Evolutionary conservation across 2,329 filamentous ascomycete genomes (phyloP), one percentile per base, ranked within the genome.

Genomic region (Lecanicillium sp.): DNA sequence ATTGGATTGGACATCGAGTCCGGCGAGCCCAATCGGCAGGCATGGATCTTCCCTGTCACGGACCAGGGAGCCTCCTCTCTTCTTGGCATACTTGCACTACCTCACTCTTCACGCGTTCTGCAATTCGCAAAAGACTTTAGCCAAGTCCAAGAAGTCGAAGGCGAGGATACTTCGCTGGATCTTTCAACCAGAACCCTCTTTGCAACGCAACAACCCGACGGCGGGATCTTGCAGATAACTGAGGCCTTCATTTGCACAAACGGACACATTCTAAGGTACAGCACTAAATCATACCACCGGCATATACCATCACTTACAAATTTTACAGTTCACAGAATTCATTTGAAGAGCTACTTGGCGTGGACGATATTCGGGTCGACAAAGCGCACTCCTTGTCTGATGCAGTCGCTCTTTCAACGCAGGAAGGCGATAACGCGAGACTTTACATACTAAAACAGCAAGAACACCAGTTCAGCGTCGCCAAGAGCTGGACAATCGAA

Each of bases 1-100:
- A 79, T 87, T 54, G 80, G 77, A 2, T 57, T 80, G 5, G 75
- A 81, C 19, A 67, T 81, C 10, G 73, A 78, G 19, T 74, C 71
- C 36, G 67, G 65, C 7, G 66, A 67, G 6, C 67, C 70, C 2
- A 70, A 79, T 26, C 73, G 70, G 43, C 67, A 73, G 40, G 73
- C 70, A 14, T 84, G 80, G 78, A 66, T 74, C 11, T 69, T 83
- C 26, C 63, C 56, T 7, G 49, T 57, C 9, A 53, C 60, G 5
- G 48, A 50, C 8, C 41, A 53, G 15, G 55, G 47, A 3, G 50
- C 51, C 4, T 44, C 48, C 48, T 53, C 55, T 20, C 55, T 63
- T 21, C 60, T 61, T 48, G 60, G 75, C 11, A 58, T 82, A 2
- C 51, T 79, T 4, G 72, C 77, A 1, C 62, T 76, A 15, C 75